Evolutionary conservation across 1,284 basidiomycete species (phyloP).

Genomic region (Ceratobasidium sp.): DNA sequence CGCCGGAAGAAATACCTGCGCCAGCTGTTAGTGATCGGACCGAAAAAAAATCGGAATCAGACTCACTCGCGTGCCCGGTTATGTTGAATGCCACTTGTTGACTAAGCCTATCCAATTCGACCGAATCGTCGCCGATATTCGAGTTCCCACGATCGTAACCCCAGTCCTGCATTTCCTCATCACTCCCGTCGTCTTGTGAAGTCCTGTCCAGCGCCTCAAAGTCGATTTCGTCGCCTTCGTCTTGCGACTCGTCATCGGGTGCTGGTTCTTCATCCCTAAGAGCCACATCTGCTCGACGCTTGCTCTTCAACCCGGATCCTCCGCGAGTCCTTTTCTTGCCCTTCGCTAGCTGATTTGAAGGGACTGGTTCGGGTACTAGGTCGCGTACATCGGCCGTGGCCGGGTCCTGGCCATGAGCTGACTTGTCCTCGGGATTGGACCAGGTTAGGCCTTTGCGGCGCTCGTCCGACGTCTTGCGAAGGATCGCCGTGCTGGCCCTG

Average conservation of each 20-base stretch:
- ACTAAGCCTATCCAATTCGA: not conserved
- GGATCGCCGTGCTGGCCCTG: not conserved
- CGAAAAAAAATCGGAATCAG: not conserved
- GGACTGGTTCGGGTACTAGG: not conserved
- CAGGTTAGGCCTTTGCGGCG: not conserved
- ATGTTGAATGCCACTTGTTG: not conserved
- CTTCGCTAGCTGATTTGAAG: not conserved
- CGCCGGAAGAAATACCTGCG: not conserved
- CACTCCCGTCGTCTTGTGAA: not conserved
- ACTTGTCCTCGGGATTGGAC: not conserved
- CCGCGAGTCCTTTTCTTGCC: not conserved
- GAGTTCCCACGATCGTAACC: not conserved
- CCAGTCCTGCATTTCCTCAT: not conserved
- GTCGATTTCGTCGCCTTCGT: not conserved
- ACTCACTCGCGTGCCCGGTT: not conserved
- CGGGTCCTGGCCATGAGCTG: not conserved
- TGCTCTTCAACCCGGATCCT: not conserved
- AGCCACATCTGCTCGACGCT: not conserved
- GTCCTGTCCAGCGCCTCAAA: not conserved
- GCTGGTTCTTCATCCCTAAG: too few species aligned
- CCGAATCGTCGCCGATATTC: not conserved
- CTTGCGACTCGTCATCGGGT: not conserved
- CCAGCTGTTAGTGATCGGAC: not conserved
- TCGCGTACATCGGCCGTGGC: too few species aligned
- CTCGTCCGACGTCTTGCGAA: not conserved